Conservation (phyloP, 1,284 basidiomycete genomes). For the Moesziomyces parantarcticus region DNA sequence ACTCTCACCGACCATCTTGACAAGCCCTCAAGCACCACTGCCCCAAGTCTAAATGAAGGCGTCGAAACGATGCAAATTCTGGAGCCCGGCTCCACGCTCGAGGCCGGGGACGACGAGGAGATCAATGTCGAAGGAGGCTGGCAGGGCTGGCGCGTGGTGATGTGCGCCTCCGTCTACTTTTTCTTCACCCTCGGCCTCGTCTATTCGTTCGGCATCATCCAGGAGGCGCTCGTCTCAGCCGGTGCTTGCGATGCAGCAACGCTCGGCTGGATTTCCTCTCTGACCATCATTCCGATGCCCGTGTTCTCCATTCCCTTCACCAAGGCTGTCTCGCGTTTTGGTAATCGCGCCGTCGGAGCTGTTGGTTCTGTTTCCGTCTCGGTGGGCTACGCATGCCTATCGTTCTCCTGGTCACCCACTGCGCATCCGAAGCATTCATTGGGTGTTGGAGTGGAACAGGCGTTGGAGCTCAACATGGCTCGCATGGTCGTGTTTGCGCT, state of each 20-base stretch:
- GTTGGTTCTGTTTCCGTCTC: slow-evolving; percentile 54
- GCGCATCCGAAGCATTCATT: slow-evolving; percentile 10
- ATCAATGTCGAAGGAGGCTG: slow-evolving; percentile 22
- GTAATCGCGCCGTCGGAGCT: slow-evolving; percentile 52
- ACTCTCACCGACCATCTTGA: background rate
- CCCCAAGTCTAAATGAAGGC: slow-evolving; percentile 38
- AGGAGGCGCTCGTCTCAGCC: slow-evolving; percentile 56
- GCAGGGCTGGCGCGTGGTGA: slow-evolving; percentile 31
- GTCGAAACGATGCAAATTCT: slow-evolving; percentile 84
- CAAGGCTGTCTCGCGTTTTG: slow-evolving; percentile 55
- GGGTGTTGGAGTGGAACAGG: slow-evolving; percentile 16
- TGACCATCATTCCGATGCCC: slow-evolving; percentile 57
- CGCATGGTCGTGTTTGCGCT: slow-evolving; percentile 28
- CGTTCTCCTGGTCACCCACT: slow-evolving; percentile 45
- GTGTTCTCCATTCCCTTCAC: slow-evolving; percentile 64
- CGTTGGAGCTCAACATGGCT: slow-evolving; percentile 13
- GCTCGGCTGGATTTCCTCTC: slow-evolving; percentile 65
- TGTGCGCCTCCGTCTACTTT: slow-evolving; percentile 42
- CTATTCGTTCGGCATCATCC: slow-evolving; percentile 67
- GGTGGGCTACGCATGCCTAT: slow-evolving; percentile 57
- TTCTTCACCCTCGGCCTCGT: slow-evolving; percentile 59
- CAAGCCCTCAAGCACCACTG: background rate
- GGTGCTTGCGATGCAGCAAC: slow-evolving; percentile 62
- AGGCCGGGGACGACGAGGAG: slow-evolving; percentile 9
- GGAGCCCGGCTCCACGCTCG: background rate